phyloP scores from a whole-genome alignment of 768 basidiomycete genomes.

The Hydnomerulius pinastri region DNA sequence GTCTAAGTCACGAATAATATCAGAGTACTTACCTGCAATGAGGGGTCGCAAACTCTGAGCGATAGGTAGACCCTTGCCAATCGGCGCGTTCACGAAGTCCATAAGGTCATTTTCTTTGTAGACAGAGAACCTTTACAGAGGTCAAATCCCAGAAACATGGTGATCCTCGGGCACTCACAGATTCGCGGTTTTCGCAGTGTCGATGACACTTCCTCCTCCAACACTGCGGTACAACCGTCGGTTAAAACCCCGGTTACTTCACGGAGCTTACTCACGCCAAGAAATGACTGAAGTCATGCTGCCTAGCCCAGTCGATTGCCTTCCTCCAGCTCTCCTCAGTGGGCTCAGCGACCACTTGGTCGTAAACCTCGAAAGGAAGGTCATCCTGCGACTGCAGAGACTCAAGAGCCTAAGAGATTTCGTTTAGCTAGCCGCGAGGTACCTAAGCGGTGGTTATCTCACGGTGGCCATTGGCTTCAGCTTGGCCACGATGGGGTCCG shows the following conservation, averaged over 20 bases:
- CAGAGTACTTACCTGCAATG: slow-evolving; percentile 61
- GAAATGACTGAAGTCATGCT: slow-evolving; percentile 92
- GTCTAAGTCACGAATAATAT: background rate
- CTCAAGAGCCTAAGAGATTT: slow-evolving; percentile 58
- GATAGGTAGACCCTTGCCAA: slow-evolving; percentile 91
- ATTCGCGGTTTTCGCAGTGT: slow-evolving; percentile 95
- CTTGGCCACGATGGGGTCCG: slow-evolving; percentile 82
- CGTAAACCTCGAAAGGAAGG: slow-evolving; percentile 80
- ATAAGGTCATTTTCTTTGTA: slow-evolving; percentile 92
- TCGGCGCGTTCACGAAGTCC: slow-evolving; percentile 96
- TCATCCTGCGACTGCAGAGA: slow-evolving; percentile 78
- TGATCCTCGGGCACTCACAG: slow-evolving; percentile 48
- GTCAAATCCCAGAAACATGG: slow-evolving; percentile 1
- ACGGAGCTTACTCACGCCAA: slow-evolving; percentile 60
- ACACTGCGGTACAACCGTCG: slow-evolving; percentile 48
- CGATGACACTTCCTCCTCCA: slow-evolving; percentile 93
- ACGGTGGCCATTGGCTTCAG: slow-evolving; percentile 84
- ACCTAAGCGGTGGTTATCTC: slow-evolving; percentile 24
- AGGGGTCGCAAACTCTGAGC: slow-evolving; percentile 73
- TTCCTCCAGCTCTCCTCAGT: slow-evolving; percentile 88
- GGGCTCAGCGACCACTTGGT: slow-evolving; percentile 83
- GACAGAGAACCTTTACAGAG: slow-evolving; percentile 65
- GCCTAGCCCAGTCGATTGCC: slow-evolving; percentile 86
- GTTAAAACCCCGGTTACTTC: slow-evolving; percentile 1
- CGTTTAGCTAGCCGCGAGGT: background rate